phyloP scores from a whole-genome alignment of 2,329 filamentous ascomycete genomes.

The Cercospora citrullina region DNA sequence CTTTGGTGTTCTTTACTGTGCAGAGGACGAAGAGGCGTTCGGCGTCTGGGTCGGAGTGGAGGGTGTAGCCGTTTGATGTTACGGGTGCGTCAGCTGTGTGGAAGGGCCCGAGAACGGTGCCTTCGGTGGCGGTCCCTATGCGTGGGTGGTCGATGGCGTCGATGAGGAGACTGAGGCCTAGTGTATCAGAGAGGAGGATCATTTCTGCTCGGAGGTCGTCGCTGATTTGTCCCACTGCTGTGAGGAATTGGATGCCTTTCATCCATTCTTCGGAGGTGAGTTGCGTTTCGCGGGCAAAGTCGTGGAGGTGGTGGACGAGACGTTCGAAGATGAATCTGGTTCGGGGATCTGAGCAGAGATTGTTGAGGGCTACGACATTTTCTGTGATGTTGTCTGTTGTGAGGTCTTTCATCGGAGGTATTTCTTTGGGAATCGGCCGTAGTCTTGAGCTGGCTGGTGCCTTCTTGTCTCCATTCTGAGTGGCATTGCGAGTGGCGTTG shows the following conservation, averaged over 20 bases:
- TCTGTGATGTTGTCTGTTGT: constrained; percentile 77
- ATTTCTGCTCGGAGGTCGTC: constrained; percentile 51
- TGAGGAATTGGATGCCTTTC: constrained; percentile 69
- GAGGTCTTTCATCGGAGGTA: constrained; percentile 63
- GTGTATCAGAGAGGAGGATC: constrained; percentile 75
- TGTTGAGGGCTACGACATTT: constrained; percentile 72
- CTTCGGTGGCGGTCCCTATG: constrained; percentile 67
- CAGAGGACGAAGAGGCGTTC: constrained; percentile 70
- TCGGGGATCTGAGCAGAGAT: constrained; percentile 63
- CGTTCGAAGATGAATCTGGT: constrained; percentile 70
- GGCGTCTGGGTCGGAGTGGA: constrained; percentile 68
- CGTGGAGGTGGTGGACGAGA: constrained; percentile 75
- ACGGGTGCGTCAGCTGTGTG: constrained; percentile 72
- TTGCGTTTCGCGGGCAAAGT: constrained; percentile 76
- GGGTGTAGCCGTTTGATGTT: constrained; percentile 57
- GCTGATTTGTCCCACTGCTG: constrained; percentile 65
- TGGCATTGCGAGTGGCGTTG: not conserved
- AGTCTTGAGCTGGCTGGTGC: constrained; percentile 7
- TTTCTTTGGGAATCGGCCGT: constrained; percentile 2
- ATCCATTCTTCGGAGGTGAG: constrained; percentile 77
- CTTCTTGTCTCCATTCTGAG: not conserved
- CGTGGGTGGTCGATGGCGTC: constrained; percentile 82
- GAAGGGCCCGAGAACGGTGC: constrained; percentile 77
- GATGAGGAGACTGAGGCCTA: constrained; percentile 77
- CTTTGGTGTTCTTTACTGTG: constrained; percentile 64